Conservation (phyloP, 805 yeast species). For the Candida saitoana region DNA sequence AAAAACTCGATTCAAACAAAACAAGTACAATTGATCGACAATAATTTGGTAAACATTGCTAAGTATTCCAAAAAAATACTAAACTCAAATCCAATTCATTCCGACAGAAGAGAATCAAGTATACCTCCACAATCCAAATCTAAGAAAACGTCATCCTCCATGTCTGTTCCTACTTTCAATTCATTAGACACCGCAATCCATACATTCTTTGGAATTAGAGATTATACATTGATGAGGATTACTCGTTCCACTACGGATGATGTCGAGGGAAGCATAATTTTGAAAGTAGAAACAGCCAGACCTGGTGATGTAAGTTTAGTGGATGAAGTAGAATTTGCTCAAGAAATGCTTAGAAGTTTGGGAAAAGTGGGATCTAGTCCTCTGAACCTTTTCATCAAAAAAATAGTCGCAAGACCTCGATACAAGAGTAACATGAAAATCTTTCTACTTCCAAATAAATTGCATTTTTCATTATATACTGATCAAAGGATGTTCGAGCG, state of each 20-base stretch:
- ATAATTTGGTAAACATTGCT: constrained; percentile 34
- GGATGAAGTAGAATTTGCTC: constrained; percentile 44
- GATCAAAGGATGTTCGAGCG: constrained; percentile 49
- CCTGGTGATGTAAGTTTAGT: constrained; percentile 49
- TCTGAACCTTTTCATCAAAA: constrained; percentile 49
- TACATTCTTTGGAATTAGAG: constrained; percentile 36
- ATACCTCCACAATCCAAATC: constrained; percentile 15
- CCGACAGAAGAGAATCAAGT: not conserved
- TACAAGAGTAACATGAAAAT: constrained; percentile 62
- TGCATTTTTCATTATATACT: constrained; percentile 41
- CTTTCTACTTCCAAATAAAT: constrained; percentile 45
- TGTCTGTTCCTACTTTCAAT: constrained; percentile 30
- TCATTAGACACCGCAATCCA: constrained; percentile 46
- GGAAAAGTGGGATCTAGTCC: constrained; percentile 43
- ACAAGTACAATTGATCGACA: constrained; percentile 35
- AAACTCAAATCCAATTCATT: constrained; percentile 12
- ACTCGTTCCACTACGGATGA: constrained; percentile 54
- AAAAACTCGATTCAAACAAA: constrained; percentile 15
- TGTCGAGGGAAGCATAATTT: constrained; percentile 46
- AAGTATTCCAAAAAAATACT: constrained; percentile 35
- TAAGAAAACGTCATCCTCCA: not conserved
- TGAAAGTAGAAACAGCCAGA: constrained; percentile 52
- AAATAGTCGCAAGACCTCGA: constrained; percentile 57
- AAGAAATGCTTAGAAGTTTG: constrained; percentile 35
- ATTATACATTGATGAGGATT: constrained; percentile 46